Base-by-base conservation (phyloP, 2,329 filamentous ascomycete species). In the Aspergillus fructus region DNA sequence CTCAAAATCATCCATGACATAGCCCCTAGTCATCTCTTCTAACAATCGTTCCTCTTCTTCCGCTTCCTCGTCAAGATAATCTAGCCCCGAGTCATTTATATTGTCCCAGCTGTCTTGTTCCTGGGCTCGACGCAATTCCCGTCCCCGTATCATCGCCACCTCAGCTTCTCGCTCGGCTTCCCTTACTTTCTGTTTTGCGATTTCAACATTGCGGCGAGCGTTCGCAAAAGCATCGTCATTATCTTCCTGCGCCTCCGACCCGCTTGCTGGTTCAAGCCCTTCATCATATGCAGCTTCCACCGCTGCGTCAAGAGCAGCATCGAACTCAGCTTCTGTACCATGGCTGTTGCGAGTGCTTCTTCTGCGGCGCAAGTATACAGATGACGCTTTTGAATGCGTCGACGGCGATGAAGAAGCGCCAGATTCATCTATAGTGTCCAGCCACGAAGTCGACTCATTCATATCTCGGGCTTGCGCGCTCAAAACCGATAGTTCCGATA, bases 231-330 rank as follows among this genome's bases (percentile, higher is more conserved):
- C 61, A 57, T 74, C 68, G 59, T 74, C 66, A 43, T 65, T 66
- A 53, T 63, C 55, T 56, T 67, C 64, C 34, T 65, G 58, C 41
- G 62, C 76, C 39, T 59, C 69, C 64, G 53, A 67, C 61, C 68
- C 77, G 59, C 64, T 68, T 61, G 66, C 85, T 4, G 89, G 89
- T 69, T 96, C 92, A 62, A 91, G 90, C 0, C 90, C 90, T 61
- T 97, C 92, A 71, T 96, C 89, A 72, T 97, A 99, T 5, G 93
- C 94, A 50, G 93, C 93, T 74, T 97, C 94, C 8, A 97, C 93
- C 13, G 94, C 94, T 23, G 93, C 93, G 76, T 97, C 93, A 43
- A 97, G 81, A 4, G 94, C 94, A 8, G 91, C 92, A 74, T 97
- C 93, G 64, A 97, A 96, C 69, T 96, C 93, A 6, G 90, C 89